Evolutionary conservation across 148 eudicot species (phyloP), one percentile per base, ranked within the genome.

Genomic region (Suaeda aralocaspica): DNA sequence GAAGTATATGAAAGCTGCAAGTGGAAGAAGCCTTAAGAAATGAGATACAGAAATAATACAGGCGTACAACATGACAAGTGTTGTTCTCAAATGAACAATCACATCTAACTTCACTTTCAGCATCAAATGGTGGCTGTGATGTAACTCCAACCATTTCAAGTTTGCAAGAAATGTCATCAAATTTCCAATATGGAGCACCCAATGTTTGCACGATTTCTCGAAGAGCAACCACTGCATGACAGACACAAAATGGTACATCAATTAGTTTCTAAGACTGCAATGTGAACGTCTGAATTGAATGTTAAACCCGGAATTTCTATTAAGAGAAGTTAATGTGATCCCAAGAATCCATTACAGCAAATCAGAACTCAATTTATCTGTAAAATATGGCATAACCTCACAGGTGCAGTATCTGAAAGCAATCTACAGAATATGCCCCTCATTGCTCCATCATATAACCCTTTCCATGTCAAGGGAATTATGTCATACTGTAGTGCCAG

Each of bases 151-250:
- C 82, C 64, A 29, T 66, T 70, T 87, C 71, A 69, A 87, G 18
- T 66, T 73, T 69, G 67, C 96, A 87, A 61, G 80, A 72, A 48
- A 70, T 79, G 30, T 70, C 70, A 66, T 87, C 65, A 55, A 89
- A 87, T 34, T 72, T 72, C 91, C 89, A 89, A 70, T 77, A 31
- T 62, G 66, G 71, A 56, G 96, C 83, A 25, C 91, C 91, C 89
- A 87, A 75, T 59, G 80, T 74, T 21, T 64, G 77, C 55, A 69
- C 68, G 66, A 87, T 81, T 75, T 82, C 76, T 62, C 76, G 81
- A 51, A 89, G 88, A 72, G 77, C 82, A 70, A 77, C 75, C 76
- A 83, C 94, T 86, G 73, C 59, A 64, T 44, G 7, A 16, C 25
- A 46, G 48, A 70, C 11, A 64, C n/a, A 59, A 36, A 57, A 42